Conservation (phyloP, 78 protist genomes). For the slime mould (Dictyostelium discoideum) region DNA sequence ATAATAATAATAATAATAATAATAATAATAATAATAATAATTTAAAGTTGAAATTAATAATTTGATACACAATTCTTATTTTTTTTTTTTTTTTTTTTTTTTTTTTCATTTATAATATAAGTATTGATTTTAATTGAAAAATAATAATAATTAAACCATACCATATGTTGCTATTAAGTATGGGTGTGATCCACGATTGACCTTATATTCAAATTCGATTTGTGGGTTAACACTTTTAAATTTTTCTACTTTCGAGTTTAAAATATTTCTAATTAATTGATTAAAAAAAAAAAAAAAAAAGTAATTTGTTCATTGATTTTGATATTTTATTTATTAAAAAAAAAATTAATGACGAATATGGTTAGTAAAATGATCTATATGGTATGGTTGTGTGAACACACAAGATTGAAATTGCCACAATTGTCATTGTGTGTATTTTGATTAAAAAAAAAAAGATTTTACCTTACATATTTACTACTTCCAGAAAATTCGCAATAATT, state of each 20-base stretch:
- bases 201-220: slow-evolving; percentile 23
- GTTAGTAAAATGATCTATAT: not conserved
- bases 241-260: not conserved
- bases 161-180: slow-evolving; percentile 50
- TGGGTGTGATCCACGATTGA: slow-evolving; percentile 59
- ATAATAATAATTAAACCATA: not conserved
- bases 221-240: slow-evolving; percentile 50
- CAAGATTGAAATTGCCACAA: too few species aligned
- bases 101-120: not conserved
- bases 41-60: not conserved
- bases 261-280: slow-evolving; percentile 25
- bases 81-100: not conserved
- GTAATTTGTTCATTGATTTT: not conserved
- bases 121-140: too few species aligned
- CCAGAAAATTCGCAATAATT: slow-evolving; percentile 60
- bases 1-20: too few species aligned
- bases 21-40: too few species aligned
- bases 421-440: too few species aligned
- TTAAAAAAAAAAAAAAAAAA: too few species aligned
- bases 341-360: not conserved
- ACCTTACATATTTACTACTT: slow-evolving; percentile 65
- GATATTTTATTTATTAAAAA: not conserved
- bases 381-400: not conserved
- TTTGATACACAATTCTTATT: not conserved
- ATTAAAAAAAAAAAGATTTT: not conserved